Base-by-base conservation (phyloP, 2,329 filamentous ascomycete species). In the Mycosphaerelloides madeirae region DNA sequence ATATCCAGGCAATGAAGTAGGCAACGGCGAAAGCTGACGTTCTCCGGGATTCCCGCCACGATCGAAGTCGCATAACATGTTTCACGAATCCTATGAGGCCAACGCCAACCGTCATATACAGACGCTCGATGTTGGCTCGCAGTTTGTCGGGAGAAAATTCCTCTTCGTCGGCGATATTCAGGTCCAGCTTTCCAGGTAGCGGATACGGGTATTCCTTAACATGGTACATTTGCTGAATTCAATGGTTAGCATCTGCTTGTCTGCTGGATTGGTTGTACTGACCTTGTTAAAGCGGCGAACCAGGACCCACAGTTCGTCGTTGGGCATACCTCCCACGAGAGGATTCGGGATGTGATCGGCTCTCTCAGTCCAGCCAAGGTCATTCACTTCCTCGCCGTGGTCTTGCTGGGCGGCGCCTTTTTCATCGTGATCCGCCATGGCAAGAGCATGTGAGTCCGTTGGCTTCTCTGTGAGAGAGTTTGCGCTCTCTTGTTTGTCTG, bases 111-210 rank as follows among this genome's bases (percentile, higher is more conserved):
- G 84, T 87, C 76, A 88, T 89, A 62, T 94, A 94, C 9, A 93
- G 69, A 12, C 88, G 75, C 66, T 94, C 88, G 3, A 93, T 63
- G 41, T 85, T 88, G 2, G 83, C 79, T 9, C 87, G 77, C 34
- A 94, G 70, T 67, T 93, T 93, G 59, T 93, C 87, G 0, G 87
- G 87, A 0, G 84, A 87, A 63, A 93, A 93, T 45, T 90, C 84
- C 54, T 93, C 87, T 42, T 91, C 83, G 31, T 89, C 83, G 3
- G 86, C 83, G 44, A 87, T 83, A 55, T 89, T 87, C 46, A 94
- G 75, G 63, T 94, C 87, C 29, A 95, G 69, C 12, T 81, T 79
- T 5, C 84, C 85, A 1, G 84, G 75, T 1, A 78, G 74, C 6
- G 78, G 66, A 37, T 75, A 64, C 0, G 75, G 68, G 7, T 83